Evolutionary conservation across 768 basidiomycete genomes (phyloP).

Genomic region (Xerocomus brunneocitrinus): DNA sequence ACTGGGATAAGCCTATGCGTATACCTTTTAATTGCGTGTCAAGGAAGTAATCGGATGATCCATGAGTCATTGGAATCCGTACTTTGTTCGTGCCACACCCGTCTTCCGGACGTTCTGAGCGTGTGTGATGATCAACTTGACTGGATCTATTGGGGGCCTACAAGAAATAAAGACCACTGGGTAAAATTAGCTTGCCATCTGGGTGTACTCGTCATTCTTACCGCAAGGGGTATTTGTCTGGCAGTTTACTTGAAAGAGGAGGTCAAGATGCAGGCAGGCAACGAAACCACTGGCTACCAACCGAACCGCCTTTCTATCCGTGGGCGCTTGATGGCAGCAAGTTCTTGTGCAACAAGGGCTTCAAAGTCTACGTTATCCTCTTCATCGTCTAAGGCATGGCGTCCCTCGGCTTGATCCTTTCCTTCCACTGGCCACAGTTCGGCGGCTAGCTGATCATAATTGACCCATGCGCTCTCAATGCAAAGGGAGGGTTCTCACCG

Average conservation of each 20-base stretch:
- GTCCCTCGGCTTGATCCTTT: slow-evolving; percentile 20
- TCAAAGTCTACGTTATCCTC: slow-evolving; percentile 54
- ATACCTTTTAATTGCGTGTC: slow-evolving; percentile 41
- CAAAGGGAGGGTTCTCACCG: slow-evolving; percentile 40
- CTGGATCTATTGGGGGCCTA: slow-evolving; percentile 72
- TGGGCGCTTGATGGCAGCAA: slow-evolving; percentile 65
- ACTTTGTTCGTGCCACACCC: slow-evolving; percentile 66
- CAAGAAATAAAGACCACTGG: slow-evolving; percentile 79
- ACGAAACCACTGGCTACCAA: slow-evolving; percentile 27
- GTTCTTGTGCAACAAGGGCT: slow-evolving; percentile 65
- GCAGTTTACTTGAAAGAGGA: slow-evolving; percentile 53
- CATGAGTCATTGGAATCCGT: slow-evolving; percentile 3
- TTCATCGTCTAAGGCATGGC: slow-evolving; percentile 32
- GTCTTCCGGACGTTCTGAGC: slow-evolving; percentile 58
- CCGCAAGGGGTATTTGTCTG: slow-evolving; percentile 79
- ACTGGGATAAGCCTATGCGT: slow-evolving; percentile 71
- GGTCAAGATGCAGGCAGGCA: background rate
- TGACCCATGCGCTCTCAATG: slow-evolving; percentile 5
- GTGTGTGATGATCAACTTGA: slow-evolving; percentile 60
- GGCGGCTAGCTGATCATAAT: slow-evolving; percentile 51
- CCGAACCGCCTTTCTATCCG: slow-evolving; percentile 62
- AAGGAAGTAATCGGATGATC: background rate
- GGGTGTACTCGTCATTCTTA: slow-evolving; percentile 25
- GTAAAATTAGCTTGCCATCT: background rate
- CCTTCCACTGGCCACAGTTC: slow-evolving; percentile 62